Conservation (phyloP, 2,329 filamentous ascomycete genomes). For the Paraphoma sp. region DNA sequence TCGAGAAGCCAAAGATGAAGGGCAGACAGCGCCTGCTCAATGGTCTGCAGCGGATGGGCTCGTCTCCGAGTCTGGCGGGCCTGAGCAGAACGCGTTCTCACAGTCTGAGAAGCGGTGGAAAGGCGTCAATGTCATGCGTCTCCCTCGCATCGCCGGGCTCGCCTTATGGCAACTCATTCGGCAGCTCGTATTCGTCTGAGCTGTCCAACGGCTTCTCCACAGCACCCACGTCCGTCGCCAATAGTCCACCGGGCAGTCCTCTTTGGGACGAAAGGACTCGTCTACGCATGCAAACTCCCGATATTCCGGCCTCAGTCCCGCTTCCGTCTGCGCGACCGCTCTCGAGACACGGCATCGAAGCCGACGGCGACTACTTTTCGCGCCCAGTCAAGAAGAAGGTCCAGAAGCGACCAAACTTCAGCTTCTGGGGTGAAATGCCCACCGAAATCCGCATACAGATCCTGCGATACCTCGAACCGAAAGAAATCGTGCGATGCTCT, state of each 20-base stretch:
- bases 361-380: constrained; percentile 57
- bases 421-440: constrained; percentile 83
- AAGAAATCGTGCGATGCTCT: constrained; percentile 80
- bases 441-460: constrained; percentile 81
- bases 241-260: constrained; percentile 56
- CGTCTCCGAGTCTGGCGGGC: constrained; percentile 73
- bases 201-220: constrained; percentile 64
- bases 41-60: constrained; percentile 81
- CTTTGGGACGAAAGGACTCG: constrained; percentile 62
- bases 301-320: constrained; percentile 62
- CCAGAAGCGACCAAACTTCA: constrained; percentile 55
- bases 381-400: constrained; percentile 45
- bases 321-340: constrained; percentile 68
- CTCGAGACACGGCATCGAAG: constrained; percentile 50
- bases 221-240: constrained; percentile 60
- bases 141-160: constrained; percentile 62
- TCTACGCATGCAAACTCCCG: constrained; percentile 61
- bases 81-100: constrained; percentile 70
- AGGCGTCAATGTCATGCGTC: constrained; percentile 70
- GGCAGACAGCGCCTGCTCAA: constrained; percentile 74
- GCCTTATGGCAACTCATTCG: constrained; percentile 60
- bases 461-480: constrained; percentile 76
- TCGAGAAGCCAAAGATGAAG: constrained; percentile 64
- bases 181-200: constrained; percentile 62
- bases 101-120: constrained; percentile 69